phyloP scores from a whole-genome alignment of 2,329 filamentous ascomycete genomes.

The Xylaria sp. region DNA sequence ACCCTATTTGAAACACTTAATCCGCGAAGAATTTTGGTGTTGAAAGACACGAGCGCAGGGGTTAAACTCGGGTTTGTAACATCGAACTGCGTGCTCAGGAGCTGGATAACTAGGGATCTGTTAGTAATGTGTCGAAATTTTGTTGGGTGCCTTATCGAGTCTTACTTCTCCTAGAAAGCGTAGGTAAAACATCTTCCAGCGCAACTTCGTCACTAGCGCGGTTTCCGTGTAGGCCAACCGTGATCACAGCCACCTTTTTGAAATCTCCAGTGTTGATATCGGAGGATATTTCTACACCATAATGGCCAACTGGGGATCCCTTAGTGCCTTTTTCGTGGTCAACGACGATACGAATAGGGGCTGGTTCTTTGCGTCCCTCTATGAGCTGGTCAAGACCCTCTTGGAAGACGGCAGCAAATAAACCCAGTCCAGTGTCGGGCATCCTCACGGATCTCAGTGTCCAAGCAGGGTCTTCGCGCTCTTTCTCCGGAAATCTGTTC shows the following conservation, averaged over 20 bases:
- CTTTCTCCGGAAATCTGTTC: conserved; percentile 81
- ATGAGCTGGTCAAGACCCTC: conserved; percentile 71
- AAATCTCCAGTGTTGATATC: conserved; percentile 67
- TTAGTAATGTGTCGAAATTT: conserved; percentile 46
- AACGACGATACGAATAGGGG: conserved; percentile 76
- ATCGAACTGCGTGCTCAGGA: conserved; percentile 76
- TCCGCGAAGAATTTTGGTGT: conserved; percentile 79
- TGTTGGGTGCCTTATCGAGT: conserved; percentile 6
- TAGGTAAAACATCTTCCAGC: conserved; percentile 76
- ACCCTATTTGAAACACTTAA: conserved; percentile 71
- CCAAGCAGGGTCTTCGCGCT: conserved; percentile 84
- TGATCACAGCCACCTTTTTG: conserved; percentile 61
- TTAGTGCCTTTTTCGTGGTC: conserved; percentile 75
- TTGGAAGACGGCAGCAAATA: conserved; percentile 77
- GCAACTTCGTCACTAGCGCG: conserved; percentile 79
- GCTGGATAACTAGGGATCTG: conserved; percentile 68
- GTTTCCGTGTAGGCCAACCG: conserved; percentile 73
- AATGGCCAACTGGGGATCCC: conserved; percentile 72
- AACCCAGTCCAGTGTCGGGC: conserved; percentile 66
- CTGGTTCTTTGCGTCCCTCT: conserved; percentile 73
- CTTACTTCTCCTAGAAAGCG: conserved; percentile 78
- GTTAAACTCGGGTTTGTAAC: conserved; percentile 72
- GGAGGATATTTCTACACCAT: conserved; percentile 76
- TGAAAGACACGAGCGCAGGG: conserved; percentile 77
- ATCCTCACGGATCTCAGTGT: conserved; percentile 76